These are phyloP conservation scores for Mimosa bimucronata DNA, from an alignment of 306 rosid genomes.

Conservation along the genomic window DNA sequence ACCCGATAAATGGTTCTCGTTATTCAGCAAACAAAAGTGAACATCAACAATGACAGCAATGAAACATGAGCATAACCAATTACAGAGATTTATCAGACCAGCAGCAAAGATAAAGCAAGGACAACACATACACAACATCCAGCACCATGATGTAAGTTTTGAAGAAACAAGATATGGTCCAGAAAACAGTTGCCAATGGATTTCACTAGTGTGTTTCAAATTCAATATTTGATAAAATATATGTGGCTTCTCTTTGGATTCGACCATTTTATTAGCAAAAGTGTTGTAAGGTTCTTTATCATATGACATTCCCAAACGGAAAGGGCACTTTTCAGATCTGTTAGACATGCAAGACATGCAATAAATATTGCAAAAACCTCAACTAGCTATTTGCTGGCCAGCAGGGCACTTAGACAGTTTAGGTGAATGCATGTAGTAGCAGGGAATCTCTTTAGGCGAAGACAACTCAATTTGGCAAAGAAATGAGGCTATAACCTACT, in stretches of 20 bases:
- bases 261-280: neutral
- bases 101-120: neutral
- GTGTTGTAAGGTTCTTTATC: neutral
- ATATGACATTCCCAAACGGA: conserved; percentile 11
- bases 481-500: conserved; percentile 25
- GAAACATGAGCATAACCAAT: neutral
- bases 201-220: neutral
- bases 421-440: neutral
- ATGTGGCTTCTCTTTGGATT: neutral
- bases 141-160: neutral
- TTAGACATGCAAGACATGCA: neutral
- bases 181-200: neutral
- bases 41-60: neutral
- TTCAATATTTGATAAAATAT: neutral
- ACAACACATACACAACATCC: neutral
- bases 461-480: neutral
- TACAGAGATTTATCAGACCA: neutral
- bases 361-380: neutral
- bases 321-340: neutral
- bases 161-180: neutral
- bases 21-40: neutral
- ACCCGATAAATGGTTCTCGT: neutral
- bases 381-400: neutral
- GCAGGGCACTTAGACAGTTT: conserved; percentile 13
- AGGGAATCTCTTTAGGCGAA: conserved; percentile 5